These are phyloP conservation scores for Puccinia brachypodii DNA, from an alignment of 1,284 basidiomycete genomes.

Conservation along the genomic window DNA sequence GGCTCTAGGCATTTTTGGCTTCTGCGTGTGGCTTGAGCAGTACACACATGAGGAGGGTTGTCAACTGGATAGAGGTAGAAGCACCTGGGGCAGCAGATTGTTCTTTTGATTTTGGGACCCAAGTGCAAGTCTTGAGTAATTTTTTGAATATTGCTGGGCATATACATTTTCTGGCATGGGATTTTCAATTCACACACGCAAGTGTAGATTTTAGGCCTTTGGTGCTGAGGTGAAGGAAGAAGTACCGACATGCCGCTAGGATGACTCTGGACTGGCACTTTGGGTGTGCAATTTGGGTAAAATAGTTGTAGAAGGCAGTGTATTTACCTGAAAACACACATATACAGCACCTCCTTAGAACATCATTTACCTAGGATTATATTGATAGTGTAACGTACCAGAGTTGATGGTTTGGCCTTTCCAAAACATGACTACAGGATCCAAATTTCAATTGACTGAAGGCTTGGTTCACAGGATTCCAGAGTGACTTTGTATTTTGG, in stretches of 20 bases:
- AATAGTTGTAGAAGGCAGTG: not conserved
- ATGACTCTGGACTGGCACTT: not conserved
- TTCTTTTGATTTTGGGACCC: not conserved
- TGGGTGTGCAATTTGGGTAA: not conserved
- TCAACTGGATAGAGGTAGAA: not conserved
- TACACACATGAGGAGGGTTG: not conserved
- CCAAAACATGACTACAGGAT: not conserved
- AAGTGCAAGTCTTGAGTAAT: not conserved
- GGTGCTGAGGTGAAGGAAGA: slow-evolving; percentile 1
- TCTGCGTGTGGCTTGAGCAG: not conserved
- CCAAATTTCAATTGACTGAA: not conserved
- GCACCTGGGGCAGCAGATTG: not conserved
- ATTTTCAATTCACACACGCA: not conserved
- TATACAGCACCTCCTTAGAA: too few species aligned
- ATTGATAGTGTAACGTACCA: not conserved
- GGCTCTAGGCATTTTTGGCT: slow-evolving; percentile 9
- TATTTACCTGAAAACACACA: not conserved
- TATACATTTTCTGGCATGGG: not conserved
- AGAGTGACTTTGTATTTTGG: not conserved
- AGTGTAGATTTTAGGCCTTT: not conserved
- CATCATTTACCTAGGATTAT: not conserved
- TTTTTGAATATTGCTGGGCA: not conserved
- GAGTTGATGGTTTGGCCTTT: not conserved
- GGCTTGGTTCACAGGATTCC: not conserved
- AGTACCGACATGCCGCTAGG: not conserved